Conservation (phyloP, 768 basidiomycete genomes). For the Mycena epipterygia region DNA sequence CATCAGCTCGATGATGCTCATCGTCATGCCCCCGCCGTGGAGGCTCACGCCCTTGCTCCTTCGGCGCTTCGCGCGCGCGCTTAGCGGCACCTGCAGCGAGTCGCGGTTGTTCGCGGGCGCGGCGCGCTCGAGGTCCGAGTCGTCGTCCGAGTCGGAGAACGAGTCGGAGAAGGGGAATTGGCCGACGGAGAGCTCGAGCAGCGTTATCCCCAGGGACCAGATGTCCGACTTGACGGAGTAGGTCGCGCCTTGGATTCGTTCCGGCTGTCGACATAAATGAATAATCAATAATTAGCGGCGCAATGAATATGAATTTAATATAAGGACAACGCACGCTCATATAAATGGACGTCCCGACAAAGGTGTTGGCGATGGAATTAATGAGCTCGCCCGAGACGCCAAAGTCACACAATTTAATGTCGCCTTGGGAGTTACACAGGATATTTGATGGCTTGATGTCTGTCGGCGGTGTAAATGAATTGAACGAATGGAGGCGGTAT, state of each 20-base stretch:
- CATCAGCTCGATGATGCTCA: constrained; percentile 96
- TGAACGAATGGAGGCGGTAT: constrained; percentile 38
- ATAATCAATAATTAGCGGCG: constrained; percentile 19
- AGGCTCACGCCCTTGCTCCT: constrained; percentile 94
- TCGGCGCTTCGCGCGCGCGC: constrained; percentile 50
- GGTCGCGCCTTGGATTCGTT: constrained; percentile 98
- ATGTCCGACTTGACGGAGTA: constrained; percentile 99
- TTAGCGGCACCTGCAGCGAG: constrained; percentile 23
- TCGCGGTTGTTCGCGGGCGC: constrained; percentile 77
- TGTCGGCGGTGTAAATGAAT: constrained; percentile 45
- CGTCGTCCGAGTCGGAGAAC: constrained; percentile 77
- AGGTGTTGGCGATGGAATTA: constrained; percentile 99
- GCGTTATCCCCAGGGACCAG: constrained; percentile 97
- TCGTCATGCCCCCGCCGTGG: constrained; percentile 95
- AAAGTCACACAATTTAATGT: constrained; percentile 99
- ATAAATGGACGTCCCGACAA: constrained; percentile 99
- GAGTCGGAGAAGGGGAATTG: constrained; percentile 98
- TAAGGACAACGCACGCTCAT: constrained; percentile 98
- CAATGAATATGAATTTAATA: too few relatives aligned
- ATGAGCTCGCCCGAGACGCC: constrained; percentile 99
- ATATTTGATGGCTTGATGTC: constrained; percentile 99
- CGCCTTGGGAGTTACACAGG: constrained; percentile 91
- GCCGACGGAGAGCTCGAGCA: constrained; percentile 96
- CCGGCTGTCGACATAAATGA: constrained; percentile 71
- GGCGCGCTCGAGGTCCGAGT: constrained; percentile 78